Evolutionary conservation across 73 alveolate genomes (phyloP), one percentile per base, ranked within the genome.

Genomic region (Durusdinium trenchii): DNA sequence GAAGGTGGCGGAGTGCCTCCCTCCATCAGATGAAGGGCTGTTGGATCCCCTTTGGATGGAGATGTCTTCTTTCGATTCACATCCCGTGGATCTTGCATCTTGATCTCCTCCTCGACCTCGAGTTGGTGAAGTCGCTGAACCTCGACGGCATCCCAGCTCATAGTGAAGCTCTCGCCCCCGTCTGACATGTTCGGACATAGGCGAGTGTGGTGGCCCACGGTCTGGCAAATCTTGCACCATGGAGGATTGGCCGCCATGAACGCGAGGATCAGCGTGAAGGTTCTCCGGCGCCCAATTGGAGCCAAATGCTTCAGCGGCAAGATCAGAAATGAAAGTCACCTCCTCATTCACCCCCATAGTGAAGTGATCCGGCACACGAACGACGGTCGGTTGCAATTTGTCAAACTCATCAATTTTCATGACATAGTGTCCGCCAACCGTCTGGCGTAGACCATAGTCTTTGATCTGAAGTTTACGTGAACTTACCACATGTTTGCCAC

Each of bases 221-320:
- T 36, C 1, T 51, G 52, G 54, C 84, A 73, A 9, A 73, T 0
- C 14, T 36, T 32, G 51, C 84, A 73, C 7, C 50, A 6, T 0
- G 54, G 52, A 73, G 84, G 84, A 40, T 73, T 73, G 26, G 12
- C 69, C 69, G 54, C 0, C 84, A 36, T 30, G 32, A 32, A 0
- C 52, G 51, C 36, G 32, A 10, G 14, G 36, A 73, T 6, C 52
- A 30, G 54, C 1, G 6, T 23, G 0, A 32, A 73, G 54, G 84
- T 36, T n/a, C 32, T 35, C 0, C 3, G 3, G 5, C 45, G 0
- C 2, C 32, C 84, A 73, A 30, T 16, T 16, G 1, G 89, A 78
- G 89, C 89, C 89, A 78, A 78, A 78, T 3, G 40, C 89, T 78
- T 78, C 89, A 14, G 73, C 73, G n/a, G 73, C 1, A 32, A 32